Base-by-base conservation (phyloP, 2,329 filamentous ascomycete species). In the Ceratocystiopsis sp. region DNA sequence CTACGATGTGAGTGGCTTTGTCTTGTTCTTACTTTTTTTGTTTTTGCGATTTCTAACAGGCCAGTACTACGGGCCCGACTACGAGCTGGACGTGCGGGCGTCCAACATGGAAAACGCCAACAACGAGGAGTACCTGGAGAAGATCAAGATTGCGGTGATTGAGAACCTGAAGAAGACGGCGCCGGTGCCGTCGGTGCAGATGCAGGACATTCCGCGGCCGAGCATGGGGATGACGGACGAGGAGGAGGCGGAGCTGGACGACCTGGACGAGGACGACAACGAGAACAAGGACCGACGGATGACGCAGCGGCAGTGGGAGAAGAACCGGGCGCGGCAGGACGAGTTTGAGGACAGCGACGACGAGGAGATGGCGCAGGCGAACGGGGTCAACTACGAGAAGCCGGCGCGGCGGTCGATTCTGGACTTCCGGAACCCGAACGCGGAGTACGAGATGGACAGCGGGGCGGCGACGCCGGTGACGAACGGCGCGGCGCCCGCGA, bases 101-200 rank as follows among this genome's bases (percentile, higher is more conserved):
- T 83, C 80, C 13, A 89, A 86, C 48, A 84, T 91, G 65, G 86
- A 93, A 55, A 96, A 95, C 54, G 82, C 86, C 37, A 93, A 94
- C 56, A 81, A 84, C 44, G 69, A 75, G 42, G 77, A 86, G 43
- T 89, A 93, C 51, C 69, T 95, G 3, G 77, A 86, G 37, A 81
- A 80, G 54, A 81, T 95, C 53, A 82, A 87, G 47, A 74, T 80
- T 48, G 75, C 82, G 33, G 78, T 94, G 29, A 75, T 85, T 43
- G 84, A 93, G 54, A 93, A 96, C 57, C 63, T 98, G 42, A 73
- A 84, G 48, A 89, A 89, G 58, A 81, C 94, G 25, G 75, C 84
- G 37, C 81, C 83, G 33, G 84, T 80, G 0, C 91, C 91, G 1
- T 94, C 86, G 17, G 85, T 95, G 17, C 86, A 95, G 60, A 82